phyloP scores from a whole-genome alignment of 495 filamentous ascomycete species.

The Penicillium pancosmium region DNA sequence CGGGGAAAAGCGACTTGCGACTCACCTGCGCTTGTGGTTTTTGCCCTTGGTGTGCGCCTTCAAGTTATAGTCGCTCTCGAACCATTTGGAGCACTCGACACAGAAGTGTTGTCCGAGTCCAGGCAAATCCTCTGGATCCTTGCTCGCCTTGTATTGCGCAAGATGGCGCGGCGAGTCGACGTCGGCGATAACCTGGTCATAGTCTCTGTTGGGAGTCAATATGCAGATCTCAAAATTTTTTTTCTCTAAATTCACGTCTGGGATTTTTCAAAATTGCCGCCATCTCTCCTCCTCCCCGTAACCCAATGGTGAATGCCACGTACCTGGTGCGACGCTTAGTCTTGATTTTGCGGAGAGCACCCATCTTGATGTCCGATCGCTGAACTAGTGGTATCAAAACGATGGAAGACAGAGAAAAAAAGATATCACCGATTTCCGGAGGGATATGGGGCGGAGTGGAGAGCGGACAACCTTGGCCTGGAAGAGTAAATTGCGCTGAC shows the following conservation, averaged over 20 bases:
- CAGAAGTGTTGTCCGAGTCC: constrained; percentile 84
- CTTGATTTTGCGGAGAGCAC: constrained; percentile 56
- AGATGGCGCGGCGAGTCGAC: constrained; percentile 76
- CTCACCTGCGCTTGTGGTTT: constrained; percentile 86
- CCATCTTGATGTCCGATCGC: constrained; percentile 47
- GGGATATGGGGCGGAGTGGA: constrained; percentile 33
- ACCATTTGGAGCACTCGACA: constrained; percentile 94
- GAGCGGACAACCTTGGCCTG: constrained; percentile 30
- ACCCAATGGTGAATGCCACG: background rate
- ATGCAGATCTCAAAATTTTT: background rate
- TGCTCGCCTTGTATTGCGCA: constrained; percentile 70
- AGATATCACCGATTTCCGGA: constrained; percentile 50
- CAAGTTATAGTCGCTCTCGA: constrained; percentile 81
- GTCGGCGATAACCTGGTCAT: constrained; percentile 88
- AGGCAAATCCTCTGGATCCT: constrained; percentile 83
- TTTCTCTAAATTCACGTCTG: background rate
- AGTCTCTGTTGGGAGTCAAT: constrained; percentile 57
- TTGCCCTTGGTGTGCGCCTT: constrained; percentile 80
- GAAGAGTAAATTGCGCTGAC: constrained; percentile 35
- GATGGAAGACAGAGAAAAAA: constrained; percentile 26
- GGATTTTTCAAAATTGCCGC: background rate
- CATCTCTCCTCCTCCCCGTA: background rate
- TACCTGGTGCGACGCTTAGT: constrained; percentile 64
- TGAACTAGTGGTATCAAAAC: constrained; percentile 13
- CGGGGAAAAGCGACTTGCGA: constrained; percentile 18